Evolutionary conservation across 1,139 yeast species (phyloP).

Genomic region (Candida freyschussii): DNA sequence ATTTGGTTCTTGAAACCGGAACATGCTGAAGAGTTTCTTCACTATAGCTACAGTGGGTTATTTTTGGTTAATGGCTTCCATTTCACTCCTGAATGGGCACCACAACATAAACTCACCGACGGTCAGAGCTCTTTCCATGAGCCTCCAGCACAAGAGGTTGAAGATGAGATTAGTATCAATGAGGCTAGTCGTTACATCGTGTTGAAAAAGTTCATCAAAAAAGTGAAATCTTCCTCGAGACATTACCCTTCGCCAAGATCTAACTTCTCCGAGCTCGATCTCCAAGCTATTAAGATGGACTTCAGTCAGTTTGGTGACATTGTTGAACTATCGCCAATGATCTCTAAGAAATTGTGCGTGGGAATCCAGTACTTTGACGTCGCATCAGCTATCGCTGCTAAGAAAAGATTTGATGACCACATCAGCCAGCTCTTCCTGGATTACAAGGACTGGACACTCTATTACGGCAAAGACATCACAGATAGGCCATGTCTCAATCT

Average conservation of each 20-base stretch:
- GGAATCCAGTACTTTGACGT: conserved; percentile 61
- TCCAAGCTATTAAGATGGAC: conserved; percentile 41
- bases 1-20: conserved; percentile 49
- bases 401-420: conserved; percentile 37
- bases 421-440: conserved; percentile 37
- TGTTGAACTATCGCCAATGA: conserved; percentile 59
- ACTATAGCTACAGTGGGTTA: conserved; percentile 50
- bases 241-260: conserved; percentile 31
- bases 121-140: conserved; percentile 21
- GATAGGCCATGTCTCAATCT: conserved; percentile 43
- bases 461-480: conserved; percentile 66
- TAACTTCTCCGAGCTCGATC: conserved; percentile 34
- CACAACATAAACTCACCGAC: conserved; percentile 9
- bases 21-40: conserved; percentile 53
- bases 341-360: conserved; percentile 61
- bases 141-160: conserved; percentile 28
- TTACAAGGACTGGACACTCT: conserved; percentile 56
- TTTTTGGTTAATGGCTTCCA: conserved; percentile 58
- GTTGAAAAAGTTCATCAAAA: conserved; percentile 29
- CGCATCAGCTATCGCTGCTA: conserved; percentile 60
- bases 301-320: conserved; percentile 56
- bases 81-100: conserved; percentile 36
- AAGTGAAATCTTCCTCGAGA: conserved; percentile 5
- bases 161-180: conserved; percentile 30
- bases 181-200: conserved; percentile 37